A percentile compares a stretch with the other conserved stretches of the same genome.
phyloP scores from a whole-genome alignment of 805 yeast genomes.

The Ogataea neopini region DNA sequence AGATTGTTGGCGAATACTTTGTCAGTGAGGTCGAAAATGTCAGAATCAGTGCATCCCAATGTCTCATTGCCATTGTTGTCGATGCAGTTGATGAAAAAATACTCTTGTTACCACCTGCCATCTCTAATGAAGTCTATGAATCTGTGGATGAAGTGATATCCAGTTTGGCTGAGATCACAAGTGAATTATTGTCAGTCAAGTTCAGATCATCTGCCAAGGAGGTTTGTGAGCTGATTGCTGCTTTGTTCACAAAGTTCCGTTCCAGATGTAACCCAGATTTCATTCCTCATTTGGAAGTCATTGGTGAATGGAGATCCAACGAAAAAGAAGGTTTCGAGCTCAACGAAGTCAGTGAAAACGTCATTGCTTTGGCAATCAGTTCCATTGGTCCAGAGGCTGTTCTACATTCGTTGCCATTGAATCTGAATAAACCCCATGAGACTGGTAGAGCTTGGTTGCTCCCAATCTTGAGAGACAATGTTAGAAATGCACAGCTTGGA shows the following conservation, averaged over 20 bases:
- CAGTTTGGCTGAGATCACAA: constrained; percentile 51
- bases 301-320: constrained; percentile 85
- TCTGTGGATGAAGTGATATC: constrained; percentile 54
- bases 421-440: constrained; percentile 58
- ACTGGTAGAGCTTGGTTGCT: constrained; percentile 96
- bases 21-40: constrained; percentile 64
- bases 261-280: constrained; percentile 71
- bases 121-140: constrained; percentile 54
- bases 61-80: constrained; percentile 75
- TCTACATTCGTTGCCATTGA: constrained; percentile 72
- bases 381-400: constrained; percentile 88
- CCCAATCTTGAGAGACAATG: constrained; percentile 86
- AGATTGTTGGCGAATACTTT: constrained; percentile 63
- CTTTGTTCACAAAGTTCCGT: constrained; percentile 62
- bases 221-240: constrained; percentile 65
- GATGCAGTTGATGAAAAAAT: constrained; percentile 63
- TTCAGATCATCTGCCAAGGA: constrained; percentile 77
- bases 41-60: constrained; percentile 77
- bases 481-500: constrained; percentile 65
- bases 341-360: constrained; percentile 75
- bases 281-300: constrained; percentile 60
- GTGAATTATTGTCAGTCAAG: constrained; percentile 64
- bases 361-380: constrained; percentile 74
- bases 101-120: constrained; percentile 52
- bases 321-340: constrained; percentile 68